Conservation (phyloP, 805 yeast genomes). For the Hanseniaspora vineae region DNA sequence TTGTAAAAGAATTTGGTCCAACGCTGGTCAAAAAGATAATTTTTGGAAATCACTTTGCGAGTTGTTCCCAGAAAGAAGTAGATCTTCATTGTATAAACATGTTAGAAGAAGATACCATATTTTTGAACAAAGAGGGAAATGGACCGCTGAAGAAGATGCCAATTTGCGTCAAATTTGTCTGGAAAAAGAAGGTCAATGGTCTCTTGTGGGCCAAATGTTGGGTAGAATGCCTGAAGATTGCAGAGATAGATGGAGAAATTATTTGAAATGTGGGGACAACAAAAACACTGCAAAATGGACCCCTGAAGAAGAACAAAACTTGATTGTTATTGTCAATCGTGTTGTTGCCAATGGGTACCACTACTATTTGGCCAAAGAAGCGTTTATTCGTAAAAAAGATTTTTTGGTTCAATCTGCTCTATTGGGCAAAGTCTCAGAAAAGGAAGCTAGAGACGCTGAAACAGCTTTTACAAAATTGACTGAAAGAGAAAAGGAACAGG, state of each 20-base stretch:
- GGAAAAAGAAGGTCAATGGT: constrained; percentile 78
- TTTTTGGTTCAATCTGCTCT: neutral
- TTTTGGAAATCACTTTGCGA: constrained; percentile 78
- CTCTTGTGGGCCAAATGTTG: constrained; percentile 61
- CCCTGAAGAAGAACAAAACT: constrained; percentile 49
- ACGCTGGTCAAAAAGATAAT: constrained; percentile 71
- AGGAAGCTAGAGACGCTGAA: neutral
- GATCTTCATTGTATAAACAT: constrained; percentile 87
- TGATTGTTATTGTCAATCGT: constrained; percentile 37
- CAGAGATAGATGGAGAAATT: constrained; percentile 92
- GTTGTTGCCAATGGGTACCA: neutral
- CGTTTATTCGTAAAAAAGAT: neutral
- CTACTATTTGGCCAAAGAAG: neutral
- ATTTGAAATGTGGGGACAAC: constrained; percentile 77
- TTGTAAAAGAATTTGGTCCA: constrained; percentile 79
- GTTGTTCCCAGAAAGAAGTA: constrained; percentile 71
- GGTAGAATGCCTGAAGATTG: constrained; percentile 97
- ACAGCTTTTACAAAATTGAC: neutral
- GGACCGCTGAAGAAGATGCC: constrained; percentile 76
- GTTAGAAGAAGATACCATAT: constrained; percentile 82
- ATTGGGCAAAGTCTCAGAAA: no score
- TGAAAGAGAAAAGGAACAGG: neutral
- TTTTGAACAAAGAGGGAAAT: constrained; percentile 77
- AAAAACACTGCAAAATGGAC: constrained; percentile 67
- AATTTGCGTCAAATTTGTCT: constrained; percentile 48